Evolutionary conservation across 73 alveolate genomes (phyloP), one percentile per base, ranked within the genome.

Genomic region (Durusdinium trenchii): DNA sequence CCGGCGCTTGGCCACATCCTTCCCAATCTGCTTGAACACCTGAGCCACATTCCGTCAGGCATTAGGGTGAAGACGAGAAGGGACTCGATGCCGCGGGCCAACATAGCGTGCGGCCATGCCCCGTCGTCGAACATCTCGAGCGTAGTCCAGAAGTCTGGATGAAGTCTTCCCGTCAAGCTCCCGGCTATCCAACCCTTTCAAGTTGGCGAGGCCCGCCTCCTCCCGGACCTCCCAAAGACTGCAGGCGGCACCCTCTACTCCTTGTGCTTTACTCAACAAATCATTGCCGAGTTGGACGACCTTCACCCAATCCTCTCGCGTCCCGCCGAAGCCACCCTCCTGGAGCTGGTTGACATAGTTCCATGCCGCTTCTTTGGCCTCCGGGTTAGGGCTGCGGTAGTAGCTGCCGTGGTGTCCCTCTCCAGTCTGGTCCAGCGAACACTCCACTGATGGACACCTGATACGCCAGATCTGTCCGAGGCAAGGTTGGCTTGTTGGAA

Each of bases 91-190:
- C 18, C 51, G 51, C 2, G 51, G 7, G 5, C 83, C 83, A 0
- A 38, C 51, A 32, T 48, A 45, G 40, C 91, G 67, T 16, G 91
- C 91, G 3, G 64, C 6, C 91, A 79, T 48, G 23, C 91, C 91
- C 0, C 14, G 23, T 43, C 26, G 6, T 43, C 43, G 64, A 3
- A 78, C 64, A 9, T 7, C 14, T 48, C 91, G 9, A 38, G 45
- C 23, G 46, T 79, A 79, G 43, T 23, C 46, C 46, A 79, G 30
- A 40, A 45, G 40, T 5, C 20, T 36, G 6, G 91, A 62, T 43
- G 40, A 62, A 26, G 45, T 43, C 14, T 28, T 28, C 43, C 7
- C 45, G 3, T 45, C 91, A 18, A 79, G 16, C 43, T 79, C 62
- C 91, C 6, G 30, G 0, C 46, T 0, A 23, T 79, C 46, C 1